Base-by-base conservation (phyloP, 1,139 yeast genomes). In the Candida sp. region DNA sequence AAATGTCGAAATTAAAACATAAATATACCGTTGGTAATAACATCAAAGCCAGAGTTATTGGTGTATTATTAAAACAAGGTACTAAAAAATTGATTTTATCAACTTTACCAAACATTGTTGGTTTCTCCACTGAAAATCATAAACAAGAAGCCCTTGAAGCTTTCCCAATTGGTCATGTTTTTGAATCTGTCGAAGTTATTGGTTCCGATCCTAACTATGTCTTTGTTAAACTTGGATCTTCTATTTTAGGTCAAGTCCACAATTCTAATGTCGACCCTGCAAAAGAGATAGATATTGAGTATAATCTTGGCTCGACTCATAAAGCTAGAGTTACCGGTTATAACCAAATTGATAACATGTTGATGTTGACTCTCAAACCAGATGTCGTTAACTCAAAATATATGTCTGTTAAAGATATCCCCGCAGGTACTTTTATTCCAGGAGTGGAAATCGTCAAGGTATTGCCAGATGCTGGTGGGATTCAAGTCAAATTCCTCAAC, bases 271-370 rank as follows among this genome's bases (percentile, higher is more conserved):
- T 87, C 38, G 75, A 82, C 41, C 68, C 73, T 11, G 81, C 78
- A 34, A 75, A 71, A 43, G 69, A 76, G 33, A 61, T 80, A 40
- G 78, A 68, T 39, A 64, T 70, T 45, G 79, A 79, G 49, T 86
- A 79, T 63, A 71, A 72, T 25, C 61, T 72, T 19, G 95, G 89
- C 1, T 73, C 95, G 1, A 70, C 72, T 11, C 95, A 87, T 60
- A 66, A 70, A 39, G 96, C 96, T 4, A 81, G 97, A 62, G 83
- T 93, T 9, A 58, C 87, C 38, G 89, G 90, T 4, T 87, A 68
- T 58, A 81, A 87, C 42, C 61, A 64, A 32, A 66, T 84, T 40
- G 98, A 93, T 56, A 80, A 82, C 47, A 60, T 79, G 38, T 82
- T 82, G 55, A 73, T 79, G 38, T 66, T 93, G 52, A 82, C 96